Evolutionary conservation across 1,139 yeast species (phyloP).

Genomic region (Meyerozyma athensensis): DNA sequence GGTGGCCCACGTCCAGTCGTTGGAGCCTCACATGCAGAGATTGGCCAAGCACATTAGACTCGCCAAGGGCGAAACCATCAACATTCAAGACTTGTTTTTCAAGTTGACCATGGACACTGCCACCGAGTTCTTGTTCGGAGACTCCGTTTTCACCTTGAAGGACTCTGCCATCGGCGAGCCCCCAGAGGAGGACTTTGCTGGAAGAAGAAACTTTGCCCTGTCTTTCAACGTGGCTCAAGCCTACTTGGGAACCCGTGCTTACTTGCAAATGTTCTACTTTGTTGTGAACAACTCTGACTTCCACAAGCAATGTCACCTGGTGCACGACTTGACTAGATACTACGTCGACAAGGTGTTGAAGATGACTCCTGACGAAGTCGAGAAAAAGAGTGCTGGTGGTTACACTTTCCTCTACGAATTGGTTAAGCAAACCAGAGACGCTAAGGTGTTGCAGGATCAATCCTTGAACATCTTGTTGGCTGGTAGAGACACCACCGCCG

Average conservation of each 20-base stretch:
- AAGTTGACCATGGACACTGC: slow-evolving; percentile 38
- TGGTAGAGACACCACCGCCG: slow-evolving; percentile 31
- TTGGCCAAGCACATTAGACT: slow-evolving; percentile 16
- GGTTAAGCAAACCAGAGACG: slow-evolving; percentile 24
- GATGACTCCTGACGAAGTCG: slow-evolving; percentile 20
- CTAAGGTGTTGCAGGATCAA: slow-evolving; percentile 23
- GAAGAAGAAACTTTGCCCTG: slow-evolving; percentile 21
- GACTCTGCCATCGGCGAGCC: slow-evolving; percentile 27
- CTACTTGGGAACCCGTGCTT: slow-evolving; percentile 24
- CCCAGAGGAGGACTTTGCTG: slow-evolving; percentile 15
- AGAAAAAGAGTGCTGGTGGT: slow-evolving; percentile 16
- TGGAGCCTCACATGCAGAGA: slow-evolving; percentile 21
- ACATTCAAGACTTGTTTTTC: slow-evolving; percentile 36
- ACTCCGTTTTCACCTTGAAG: slow-evolving; percentile 26
- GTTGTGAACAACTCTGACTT: slow-evolving; percentile 27
- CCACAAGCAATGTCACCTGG: slow-evolving; percentile 21
- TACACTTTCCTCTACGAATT: slow-evolving; percentile 27
- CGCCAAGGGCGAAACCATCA: slow-evolving; percentile 21
- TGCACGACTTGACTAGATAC: slow-evolving; percentile 28
- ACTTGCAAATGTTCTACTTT: slow-evolving; percentile 26
- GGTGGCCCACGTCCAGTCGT: slow-evolving; percentile 21
- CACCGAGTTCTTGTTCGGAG: slow-evolving; percentile 39
- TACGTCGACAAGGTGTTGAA: slow-evolving; percentile 29
- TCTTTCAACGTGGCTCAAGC: slow-evolving; percentile 31
- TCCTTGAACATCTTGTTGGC: slow-evolving; percentile 29